These are phyloP conservation scores for Arabidopsis thaliana DNA, from an alignment of 345 rosid species.

Conservation along the genomic window TAIR10.1 NC_003070.9:17925001-17925500, in stretches of 20 bases:
- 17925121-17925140: slow-evolving; percentile 92
- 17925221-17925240: slow-evolving; percentile 97
- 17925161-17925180: slow-evolving; percentile 45
- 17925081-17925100: slow-evolving; percentile 93
- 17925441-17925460: slow-evolving; percentile 74
- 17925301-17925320: slow-evolving; percentile 95
- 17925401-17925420: slow-evolving; percentile 15
- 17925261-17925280: slow-evolving; percentile 95
- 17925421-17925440: slow-evolving; percentile 16
- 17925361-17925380: slow-evolving; percentile 15
- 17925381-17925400: neutral
- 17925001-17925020: slow-evolving; percentile 86
- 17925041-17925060: slow-evolving; percentile 89
- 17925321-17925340: slow-evolving; percentile 58
- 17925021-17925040: slow-evolving; percentile 88
- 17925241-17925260: slow-evolving; percentile 88
- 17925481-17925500: slow-evolving; percentile 86
- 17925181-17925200: slow-evolving; percentile 22
- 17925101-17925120: slow-evolving; percentile 99
- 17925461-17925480: slow-evolving; percentile 94
- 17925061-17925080: slow-evolving; percentile 81
- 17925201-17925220: slow-evolving; percentile 46
- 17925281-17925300: slow-evolving; percentile 96
- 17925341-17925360: slow-evolving; percentile 20
- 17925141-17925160: slow-evolving; percentile 93